Base-by-base conservation (phyloP, 202 grass and related monocot species). In the Bolboschoenoplectus hybrid region DNA sequence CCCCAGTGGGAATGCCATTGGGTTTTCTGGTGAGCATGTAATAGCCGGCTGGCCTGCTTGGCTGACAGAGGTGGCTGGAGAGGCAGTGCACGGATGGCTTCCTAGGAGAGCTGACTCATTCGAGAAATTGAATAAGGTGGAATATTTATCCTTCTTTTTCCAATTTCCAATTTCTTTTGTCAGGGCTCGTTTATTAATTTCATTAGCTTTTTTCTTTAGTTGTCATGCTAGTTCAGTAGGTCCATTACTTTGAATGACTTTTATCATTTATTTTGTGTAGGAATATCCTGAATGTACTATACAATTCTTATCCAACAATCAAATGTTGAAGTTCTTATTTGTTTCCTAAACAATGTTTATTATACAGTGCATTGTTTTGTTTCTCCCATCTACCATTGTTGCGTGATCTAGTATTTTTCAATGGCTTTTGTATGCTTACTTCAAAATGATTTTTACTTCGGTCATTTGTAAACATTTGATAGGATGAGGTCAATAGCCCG, bases 41-140 rank as follows among this genome's bases (percentile, higher is more conserved):
- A 88, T 83, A 51, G 89, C 89, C 9, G 89, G 89, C 26, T 91
- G 89, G 89, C 89, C 89, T 46, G 49, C 86, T 50, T 91, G 89
- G 89, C 87, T 91, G 50, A 74, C 89, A 13, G 56, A 81, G 36
- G 89, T 91, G 16, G 89, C 87, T 32, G 87, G 84, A 49, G 89
- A 91, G 69, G 89, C 83, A 7, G 84, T 91, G 19, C 67, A 91
- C 0, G 89, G 89, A 8, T 91, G 89, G 89, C 61, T 86, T 6
- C 89, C 89, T 64, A 81, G 89, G 72, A 88, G 87, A 86, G 89
- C 84, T 9, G 87, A 88, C 56, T 80, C 89, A 32, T 91, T 91
- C 72, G 86, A 91, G 55, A 88, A 88, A 84, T 58, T 91, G 43
- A 84, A 88, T 55, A 91, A 91, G 87, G 89, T 91, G 45, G 34